phyloP scores from a whole-genome alignment of 2,329 filamentous ascomycete species.

The Penicillium sclerotigenum region DNA sequence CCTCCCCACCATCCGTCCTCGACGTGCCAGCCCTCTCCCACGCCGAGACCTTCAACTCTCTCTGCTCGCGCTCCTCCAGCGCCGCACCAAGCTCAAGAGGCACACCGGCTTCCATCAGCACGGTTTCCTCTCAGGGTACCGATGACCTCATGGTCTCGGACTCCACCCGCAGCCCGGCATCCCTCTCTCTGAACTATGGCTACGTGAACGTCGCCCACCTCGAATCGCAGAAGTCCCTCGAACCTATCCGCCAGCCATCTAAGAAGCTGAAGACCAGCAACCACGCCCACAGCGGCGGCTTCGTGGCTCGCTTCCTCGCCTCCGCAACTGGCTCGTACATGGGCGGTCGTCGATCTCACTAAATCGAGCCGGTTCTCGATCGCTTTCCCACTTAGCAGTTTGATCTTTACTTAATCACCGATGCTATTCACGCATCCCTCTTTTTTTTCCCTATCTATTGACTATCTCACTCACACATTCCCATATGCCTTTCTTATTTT shows the following conservation, averaged over 20 bases:
- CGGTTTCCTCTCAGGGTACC: conserved; percentile 34
- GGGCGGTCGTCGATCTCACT: conserved; percentile 37
- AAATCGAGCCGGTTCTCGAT: conserved; percentile 24
- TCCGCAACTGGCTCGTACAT: conserved; percentile 44
- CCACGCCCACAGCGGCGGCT: conserved; percentile 32
- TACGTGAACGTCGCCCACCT: conserved; percentile 35
- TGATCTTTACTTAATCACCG: conserved; percentile 7
- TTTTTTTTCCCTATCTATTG: neutral
- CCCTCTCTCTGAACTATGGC: conserved; percentile 31
- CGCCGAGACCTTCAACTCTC: conserved; percentile 40
- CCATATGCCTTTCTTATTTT: conserved; percentile 7
- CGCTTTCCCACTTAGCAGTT: neutral
- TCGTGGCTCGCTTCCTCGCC: conserved; percentile 45
- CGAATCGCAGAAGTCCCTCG: conserved; percentile 32
- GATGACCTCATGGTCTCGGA: conserved; percentile 39
- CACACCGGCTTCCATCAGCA: conserved; percentile 44
- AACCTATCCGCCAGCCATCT: conserved; percentile 33
- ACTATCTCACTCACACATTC: neutral
- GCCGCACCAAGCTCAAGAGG: conserved; percentile 43
- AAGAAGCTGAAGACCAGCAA: conserved; percentile 42
- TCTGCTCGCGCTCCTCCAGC: conserved; percentile 46
- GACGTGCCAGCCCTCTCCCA: conserved; percentile 45
- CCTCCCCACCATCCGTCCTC: conserved; percentile 44
- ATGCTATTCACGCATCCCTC: neutral
- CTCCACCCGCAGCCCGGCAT: conserved; percentile 30